Conservation (phyloP, 257 asterid genomes). For the Primulina tabacum region DNA sequence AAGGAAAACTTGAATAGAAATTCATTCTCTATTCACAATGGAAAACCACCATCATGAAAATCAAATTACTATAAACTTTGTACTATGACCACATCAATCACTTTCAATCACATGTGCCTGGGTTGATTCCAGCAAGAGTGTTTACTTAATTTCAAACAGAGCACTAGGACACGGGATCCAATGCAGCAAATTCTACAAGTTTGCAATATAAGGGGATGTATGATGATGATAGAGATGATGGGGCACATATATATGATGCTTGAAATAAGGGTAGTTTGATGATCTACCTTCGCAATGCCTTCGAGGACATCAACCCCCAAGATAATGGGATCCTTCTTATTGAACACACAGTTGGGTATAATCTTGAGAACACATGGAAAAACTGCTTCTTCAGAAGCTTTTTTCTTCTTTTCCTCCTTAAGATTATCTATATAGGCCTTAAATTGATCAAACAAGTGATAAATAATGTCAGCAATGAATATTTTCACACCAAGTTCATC, state of each 20-base stretch:
- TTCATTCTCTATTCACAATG: not conserved
- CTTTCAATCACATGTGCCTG: not conserved
- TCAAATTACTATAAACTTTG: not conserved
- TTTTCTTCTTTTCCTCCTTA: constrained; percentile 91
- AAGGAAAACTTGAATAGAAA: constrained; percentile 5
- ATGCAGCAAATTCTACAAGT: not conserved
- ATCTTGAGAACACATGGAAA: constrained; percentile 94
- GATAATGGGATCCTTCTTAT: constrained; percentile 95
- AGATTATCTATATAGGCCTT: constrained; percentile 90
- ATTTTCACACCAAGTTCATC: constrained; percentile 85
- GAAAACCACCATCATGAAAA: not conserved
- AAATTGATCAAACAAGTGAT: constrained; percentile 88
- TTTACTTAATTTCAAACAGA: not conserved
- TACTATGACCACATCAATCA: not conserved
- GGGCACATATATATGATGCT: not conserved
- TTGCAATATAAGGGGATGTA: not conserved
- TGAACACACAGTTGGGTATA: constrained; percentile 74
- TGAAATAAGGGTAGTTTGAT: not conserved
- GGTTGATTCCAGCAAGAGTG: not conserved
- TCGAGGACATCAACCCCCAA: constrained; percentile 88
- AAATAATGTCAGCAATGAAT: constrained; percentile 83
- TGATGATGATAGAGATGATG: not conserved
- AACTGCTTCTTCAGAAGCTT: constrained; percentile 91
- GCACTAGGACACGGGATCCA: not conserved
- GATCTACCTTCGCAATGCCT: constrained; percentile 73